Percentiles rank a stretch among this genome's conserved stretches.
These are phyloP conservation scores for Cardamine resedifolia DNA, from an alignment of 345 rosid genomes.

Conservation along the genomic window DNA sequence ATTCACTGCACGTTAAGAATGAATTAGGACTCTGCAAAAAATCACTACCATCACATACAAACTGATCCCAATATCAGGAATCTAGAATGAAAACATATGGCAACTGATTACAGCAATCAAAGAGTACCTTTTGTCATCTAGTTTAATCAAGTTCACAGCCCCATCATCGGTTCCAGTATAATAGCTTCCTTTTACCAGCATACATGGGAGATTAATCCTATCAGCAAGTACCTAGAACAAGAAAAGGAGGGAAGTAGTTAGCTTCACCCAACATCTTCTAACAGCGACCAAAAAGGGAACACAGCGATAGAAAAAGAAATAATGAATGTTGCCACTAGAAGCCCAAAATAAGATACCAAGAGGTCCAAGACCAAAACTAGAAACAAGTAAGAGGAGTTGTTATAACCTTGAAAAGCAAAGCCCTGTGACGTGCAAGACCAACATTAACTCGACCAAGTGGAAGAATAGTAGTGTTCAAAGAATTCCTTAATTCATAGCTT, in stretches of 20 bases:
- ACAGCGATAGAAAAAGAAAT: neutral
- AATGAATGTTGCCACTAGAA: conserved; percentile 3
- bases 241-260: conserved; percentile 29
- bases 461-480: conserved; percentile 60
- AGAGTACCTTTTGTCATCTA: conserved; percentile 67
- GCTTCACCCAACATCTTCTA: conserved; percentile 30
- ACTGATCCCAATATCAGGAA: conserved; percentile 24
- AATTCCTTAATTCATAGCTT: conserved; percentile 58
- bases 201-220: conserved; percentile 82
- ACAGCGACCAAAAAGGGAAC: conserved; percentile 15
- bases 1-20: conserved; percentile 64
- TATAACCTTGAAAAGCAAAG: conserved; percentile 90
- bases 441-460: conserved; percentile 86
- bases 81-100: conserved; percentile 8
- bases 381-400: conserved; percentile 13
- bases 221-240: conserved; percentile 79
- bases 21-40: conserved; percentile 24
- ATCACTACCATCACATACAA: conserved; percentile 29
- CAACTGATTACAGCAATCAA: conserved; percentile 8
- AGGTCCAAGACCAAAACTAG: conserved; percentile 1
- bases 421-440: conserved; percentile 96
- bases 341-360: conserved; percentile 1
- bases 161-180: conserved; percentile 98
- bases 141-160: conserved; percentile 80
- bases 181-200: conserved; percentile 94